These are phyloP conservation scores for Elasticomyces elasticus DNA, from an alignment of 495 filamentous ascomycete genomes.

Conservation along the genomic window DNA sequence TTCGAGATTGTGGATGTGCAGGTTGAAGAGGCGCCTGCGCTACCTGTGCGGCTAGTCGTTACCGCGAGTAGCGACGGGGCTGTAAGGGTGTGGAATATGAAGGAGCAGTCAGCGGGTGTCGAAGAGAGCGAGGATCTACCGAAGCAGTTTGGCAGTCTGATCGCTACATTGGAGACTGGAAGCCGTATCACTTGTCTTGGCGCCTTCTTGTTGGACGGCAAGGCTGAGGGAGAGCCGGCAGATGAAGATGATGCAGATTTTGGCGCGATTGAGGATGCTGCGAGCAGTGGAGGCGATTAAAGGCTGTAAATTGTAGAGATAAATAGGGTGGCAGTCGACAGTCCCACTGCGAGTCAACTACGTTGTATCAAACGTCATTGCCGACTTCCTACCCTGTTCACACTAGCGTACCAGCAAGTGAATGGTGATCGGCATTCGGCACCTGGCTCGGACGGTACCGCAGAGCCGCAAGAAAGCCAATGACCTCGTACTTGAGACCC, in stretches of 20 bases:
- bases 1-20: constrained; percentile 53
- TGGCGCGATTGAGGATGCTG: constrained; percentile 1
- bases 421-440: not conserved
- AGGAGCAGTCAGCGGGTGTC: not conserved
- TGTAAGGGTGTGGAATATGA: constrained; percentile 27
- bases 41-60: constrained; percentile 47
- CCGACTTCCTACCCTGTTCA: no score
- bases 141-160: constrained; percentile 54
- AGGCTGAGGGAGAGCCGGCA: constrained; percentile 38
- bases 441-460: not conserved
- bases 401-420: no score
- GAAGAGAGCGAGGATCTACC: constrained; percentile 3
- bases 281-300: constrained; percentile 10
- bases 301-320: no score
- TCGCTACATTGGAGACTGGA: constrained; percentile 73
- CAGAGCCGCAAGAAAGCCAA: not conserved
- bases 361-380: no score
- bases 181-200: constrained; percentile 83
- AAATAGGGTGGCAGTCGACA: no score
- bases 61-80: constrained; percentile 76
- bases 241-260: constrained; percentile 35
- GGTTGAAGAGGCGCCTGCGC: constrained; percentile 18
- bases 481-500: not conserved
- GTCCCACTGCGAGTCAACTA: no score
- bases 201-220: constrained; percentile 70